Base-by-base conservation (phyloP, 2,329 filamentous ascomycete genomes). In the Aspergillus floridensis region DNA sequence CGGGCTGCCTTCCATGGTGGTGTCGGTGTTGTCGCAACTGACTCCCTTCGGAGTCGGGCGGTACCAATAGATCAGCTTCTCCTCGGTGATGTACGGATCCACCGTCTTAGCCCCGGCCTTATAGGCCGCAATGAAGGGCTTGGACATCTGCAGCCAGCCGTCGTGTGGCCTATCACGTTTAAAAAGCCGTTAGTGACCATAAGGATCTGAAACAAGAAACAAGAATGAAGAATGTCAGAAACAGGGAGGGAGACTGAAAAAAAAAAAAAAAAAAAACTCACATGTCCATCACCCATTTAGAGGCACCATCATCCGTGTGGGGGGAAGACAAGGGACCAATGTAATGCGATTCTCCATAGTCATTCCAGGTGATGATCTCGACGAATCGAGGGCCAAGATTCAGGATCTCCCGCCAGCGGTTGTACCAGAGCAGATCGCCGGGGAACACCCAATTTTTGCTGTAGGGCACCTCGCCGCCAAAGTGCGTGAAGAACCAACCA, bases 311-410 rank as follows among this genome's bases (percentile, higher is more conserved):
- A 22, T 75, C 72, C 2, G 65, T 74, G 56, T 72, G 71, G 6
- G 73, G 72, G 8, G 76, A 80, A 14, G 73, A 74, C 21, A 83
- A 67, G 1, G 81, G 82, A 0, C 79, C 81, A 19, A 84, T 75
- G 64, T 85, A 84, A 64, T 85, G 82, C 16, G 78, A 82, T 65
- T 85, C 83, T 35, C 83, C 83, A 52, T 81, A 84, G 66, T 85
- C 79, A 53, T 81, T 81, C 79, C 78, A 81, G 5, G 77, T 77
- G 11, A 80, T 68, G 48, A 81, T 79, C 59, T 81, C 75, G 5
- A 85, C 70, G 58, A 82, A 83, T 4, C 78, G 74, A 16, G 82
- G 81, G 16, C 76, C 70, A n/a, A 81, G 65, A 6, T 68, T 64
- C 11, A 82, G 63, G 21, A 83, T 76, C 57, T 79, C 66, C 10